Evolutionary conservation across 1,284 basidiomycete species (phyloP).

Genomic region (Ganoderma meredithae): DNA sequence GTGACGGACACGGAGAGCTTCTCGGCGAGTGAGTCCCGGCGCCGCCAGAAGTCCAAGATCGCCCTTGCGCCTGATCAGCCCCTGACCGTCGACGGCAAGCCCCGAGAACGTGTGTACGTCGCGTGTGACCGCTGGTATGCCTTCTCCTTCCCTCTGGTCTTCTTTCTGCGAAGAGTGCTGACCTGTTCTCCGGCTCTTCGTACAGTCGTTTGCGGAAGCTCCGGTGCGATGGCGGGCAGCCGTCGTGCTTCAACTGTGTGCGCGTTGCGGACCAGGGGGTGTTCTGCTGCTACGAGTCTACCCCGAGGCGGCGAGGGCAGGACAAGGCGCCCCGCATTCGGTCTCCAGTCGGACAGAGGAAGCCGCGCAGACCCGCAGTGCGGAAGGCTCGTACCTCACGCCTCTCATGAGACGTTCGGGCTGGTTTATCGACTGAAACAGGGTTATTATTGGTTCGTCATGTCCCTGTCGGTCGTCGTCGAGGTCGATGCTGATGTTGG

Average conservation of each 20-base stretch:
- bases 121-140: conserved; percentile 32
- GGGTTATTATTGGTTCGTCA: not conserved
- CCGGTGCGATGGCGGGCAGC: conserved; percentile 38
- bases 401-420: not conserved
- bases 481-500: not conserved
- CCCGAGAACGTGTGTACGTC: conserved; percentile 30
- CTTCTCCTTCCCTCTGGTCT: not conserved
- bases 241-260: conserved; percentile 37
- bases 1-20: not conserved
- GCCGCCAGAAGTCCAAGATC: conserved; percentile 18
- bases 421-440: not conserved
- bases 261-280: conserved; percentile 20
- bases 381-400: not conserved
- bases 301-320: conserved; percentile 29
- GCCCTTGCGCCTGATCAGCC: conserved; percentile 28
- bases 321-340: conserved; percentile 32
- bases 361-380: conserved; percentile 16
- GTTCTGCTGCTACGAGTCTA: conserved; percentile 25
- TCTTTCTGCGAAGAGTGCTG: not conserved
- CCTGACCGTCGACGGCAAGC: conserved; percentile 28
- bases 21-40: conserved; percentile 5
- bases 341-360: conserved; percentile 26
- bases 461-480: not conserved
- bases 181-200: not conserved
- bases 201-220: conserved; percentile 36